Percentiles rank a stretch among this genome's conserved stretches.
Conservation (phyloP, 2,329 filamentous ascomycete species). For the Cadophora sp. region DNA sequence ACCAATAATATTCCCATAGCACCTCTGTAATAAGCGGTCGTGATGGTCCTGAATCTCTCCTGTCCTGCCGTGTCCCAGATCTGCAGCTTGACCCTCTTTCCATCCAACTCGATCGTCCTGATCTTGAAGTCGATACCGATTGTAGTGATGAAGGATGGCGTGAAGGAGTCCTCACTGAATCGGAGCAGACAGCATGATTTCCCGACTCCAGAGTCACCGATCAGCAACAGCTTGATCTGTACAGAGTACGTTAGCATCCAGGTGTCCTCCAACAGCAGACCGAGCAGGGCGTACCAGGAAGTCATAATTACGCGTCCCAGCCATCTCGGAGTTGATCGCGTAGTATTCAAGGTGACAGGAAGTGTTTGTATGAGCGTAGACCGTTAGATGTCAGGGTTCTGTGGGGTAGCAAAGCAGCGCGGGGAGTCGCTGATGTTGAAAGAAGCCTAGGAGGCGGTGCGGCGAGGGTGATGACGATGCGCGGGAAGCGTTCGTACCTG, state of each 20-base stretch:
- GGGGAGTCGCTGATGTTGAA: conserved; percentile 23
- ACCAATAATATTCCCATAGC: conserved; percentile 98
- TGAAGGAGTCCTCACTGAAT: conserved; percentile 99
- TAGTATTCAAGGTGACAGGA: conserved; percentile 14
- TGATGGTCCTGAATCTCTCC: conserved; percentile 98
- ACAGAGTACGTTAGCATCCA: conserved; percentile 31
- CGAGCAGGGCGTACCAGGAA: conserved; percentile 74
- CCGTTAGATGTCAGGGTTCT: conserved; percentile 6
- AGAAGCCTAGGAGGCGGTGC: conserved; percentile 23
- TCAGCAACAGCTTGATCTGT: conserved; percentile 93
- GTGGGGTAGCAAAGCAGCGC: conserved; percentile 27
- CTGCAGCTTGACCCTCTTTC: conserved; percentile 98
- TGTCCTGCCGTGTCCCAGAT: conserved; percentile 99
- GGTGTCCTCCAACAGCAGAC: background rate
- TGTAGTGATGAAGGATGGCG: conserved; percentile 99
- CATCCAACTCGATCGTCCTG: conserved; percentile 97
- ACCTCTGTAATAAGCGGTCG: conserved; percentile 96
- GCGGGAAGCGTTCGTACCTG: conserved; percentile 4
- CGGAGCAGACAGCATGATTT: conserved; percentile 98
- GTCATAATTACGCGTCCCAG: conserved; percentile 98
- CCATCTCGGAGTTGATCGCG: conserved; percentile 65
- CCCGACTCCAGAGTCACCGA: conserved; percentile 99
- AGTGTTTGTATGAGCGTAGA: conserved; percentile 21
- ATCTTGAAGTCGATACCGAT: conserved; percentile 99
- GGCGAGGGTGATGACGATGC: conserved; percentile 26